These are phyloP conservation scores for Sporothrix brunneoviolacea DNA, from an alignment of 2,329 filamentous ascomycete species.

Conservation along the genomic window DNA sequence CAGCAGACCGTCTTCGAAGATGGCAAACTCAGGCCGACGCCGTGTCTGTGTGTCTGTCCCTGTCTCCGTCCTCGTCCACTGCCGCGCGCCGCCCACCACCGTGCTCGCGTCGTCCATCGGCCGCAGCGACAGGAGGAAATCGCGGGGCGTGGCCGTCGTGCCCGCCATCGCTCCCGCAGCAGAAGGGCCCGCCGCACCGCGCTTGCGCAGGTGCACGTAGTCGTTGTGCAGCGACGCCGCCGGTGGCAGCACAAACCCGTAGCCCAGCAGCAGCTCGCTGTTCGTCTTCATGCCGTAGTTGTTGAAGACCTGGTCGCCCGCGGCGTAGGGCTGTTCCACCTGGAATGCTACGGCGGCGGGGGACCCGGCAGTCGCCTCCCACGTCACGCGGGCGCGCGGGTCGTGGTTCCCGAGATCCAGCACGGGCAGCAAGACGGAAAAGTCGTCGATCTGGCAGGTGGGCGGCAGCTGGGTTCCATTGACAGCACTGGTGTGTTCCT, in stretches of 20 bases:
- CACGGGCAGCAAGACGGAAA: constrained; percentile 63
- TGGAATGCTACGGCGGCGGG: constrained; percentile 37
- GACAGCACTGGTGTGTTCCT: too few relatives aligned
- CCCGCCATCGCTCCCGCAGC: constrained; percentile 11
- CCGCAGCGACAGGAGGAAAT: constrained; percentile 48
- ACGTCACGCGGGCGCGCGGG: constrained; percentile 51
- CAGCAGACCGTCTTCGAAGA: constrained; percentile 46
- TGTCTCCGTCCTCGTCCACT: constrained; percentile 22
- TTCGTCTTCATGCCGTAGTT: constrained; percentile 72
- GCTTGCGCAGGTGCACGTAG: constrained; percentile 51
- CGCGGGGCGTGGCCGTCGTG: constrained; percentile 16
- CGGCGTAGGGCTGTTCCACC: constrained; percentile 35
- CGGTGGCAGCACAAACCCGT: constrained; percentile 52
- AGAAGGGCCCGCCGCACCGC: constrained; percentile 20
- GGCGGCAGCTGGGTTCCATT: too few relatives aligned
- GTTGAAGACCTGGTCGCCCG: constrained; percentile 56
- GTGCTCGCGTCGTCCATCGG: constrained; percentile 43
- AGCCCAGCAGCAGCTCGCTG: constrained; percentile 59
- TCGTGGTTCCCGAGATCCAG: constrained; percentile 69
- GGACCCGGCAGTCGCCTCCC: too few relatives aligned
- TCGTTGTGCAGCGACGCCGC: constrained; percentile 48
- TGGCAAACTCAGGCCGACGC: neutral
- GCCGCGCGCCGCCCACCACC: constrained; percentile 36
- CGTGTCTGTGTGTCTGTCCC: too few relatives aligned
- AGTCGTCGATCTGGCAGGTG: constrained; percentile 44